A percentile compares a stretch with the other conserved stretches of the same genome.
These are phyloP conservation scores for Neobulgaria alba DNA, from an alignment of 2,329 filamentous ascomycete genomes.

Conservation along the genomic window DNA sequence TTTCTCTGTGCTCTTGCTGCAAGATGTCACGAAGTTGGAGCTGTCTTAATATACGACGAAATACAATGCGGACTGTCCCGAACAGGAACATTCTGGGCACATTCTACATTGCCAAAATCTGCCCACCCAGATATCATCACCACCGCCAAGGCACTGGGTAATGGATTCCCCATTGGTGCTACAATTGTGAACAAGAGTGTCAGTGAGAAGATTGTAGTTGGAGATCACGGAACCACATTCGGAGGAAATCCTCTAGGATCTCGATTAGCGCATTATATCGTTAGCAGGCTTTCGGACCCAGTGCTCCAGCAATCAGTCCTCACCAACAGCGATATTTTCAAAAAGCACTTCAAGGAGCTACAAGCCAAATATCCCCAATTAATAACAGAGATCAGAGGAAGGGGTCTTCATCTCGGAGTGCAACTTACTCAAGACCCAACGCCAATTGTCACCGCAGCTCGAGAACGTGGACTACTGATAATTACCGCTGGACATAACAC, in stretches of 20 bases:
- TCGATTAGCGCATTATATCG: conserved; percentile 74
- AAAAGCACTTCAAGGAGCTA: conserved; percentile 47
- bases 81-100: conserved; percentile 87
- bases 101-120: conserved; percentile 61
- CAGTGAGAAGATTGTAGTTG: conserved; percentile 53
- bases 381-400: conserved; percentile 71
- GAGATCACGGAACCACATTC: conserved; percentile 69
- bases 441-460: conserved; percentile 71
- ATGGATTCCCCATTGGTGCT: conserved; percentile 91
- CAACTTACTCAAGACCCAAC: conserved; percentile 70
- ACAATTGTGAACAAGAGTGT: conserved; percentile 55
- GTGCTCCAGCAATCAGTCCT: conserved; percentile 62
- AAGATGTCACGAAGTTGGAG: conserved; percentile 78
- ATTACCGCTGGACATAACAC: conserved; percentile 94
- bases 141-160: conserved; percentile 91
- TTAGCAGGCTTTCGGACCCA: conserved; percentile 64
- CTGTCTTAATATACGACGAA: conserved; percentile 89
- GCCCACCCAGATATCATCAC: conserved; percentile 93
- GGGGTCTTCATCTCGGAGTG: conserved; percentile 77
- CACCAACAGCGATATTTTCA: conserved; percentile 55
- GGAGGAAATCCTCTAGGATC: conserved; percentile 63
- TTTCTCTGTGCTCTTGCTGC: conserved; percentile 79
- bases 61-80: conserved; percentile 90
- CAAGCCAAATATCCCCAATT: conserved; percentile 58
- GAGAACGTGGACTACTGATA: conserved; percentile 78